Evolutionary conservation across 176 grass and related monocot species (phyloP), one percentile per base, ranked within the genome.

Genomic region (Canna indica): DNA sequence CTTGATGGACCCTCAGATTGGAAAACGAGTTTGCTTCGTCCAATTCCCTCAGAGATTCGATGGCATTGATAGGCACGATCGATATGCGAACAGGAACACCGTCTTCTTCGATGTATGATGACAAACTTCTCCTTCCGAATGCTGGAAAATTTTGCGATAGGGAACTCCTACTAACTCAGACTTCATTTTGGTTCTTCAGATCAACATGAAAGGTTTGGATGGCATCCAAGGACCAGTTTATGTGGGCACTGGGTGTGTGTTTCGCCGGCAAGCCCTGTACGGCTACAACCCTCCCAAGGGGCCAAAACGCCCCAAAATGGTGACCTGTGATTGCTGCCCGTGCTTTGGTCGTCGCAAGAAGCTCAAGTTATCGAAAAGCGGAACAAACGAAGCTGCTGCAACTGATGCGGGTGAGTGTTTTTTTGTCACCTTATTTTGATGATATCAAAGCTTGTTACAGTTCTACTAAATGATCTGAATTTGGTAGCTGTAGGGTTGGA

Each of bases 31-130:
- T 28, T 99, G 94, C 82, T 99, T 88, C 2, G 94, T 99, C 4
- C 94, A 99, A 81, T 99, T 99, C 79, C 94, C 94, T n/a, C 90
- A 99, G 68, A 85, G 94, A 79, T 99, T 99, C 62, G 94, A 99
- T 69, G 94, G 94, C 85, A 99, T 99, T 38, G 94, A 99, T 71
- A 48, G 2, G 11, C 74, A 99, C 47, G 94, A 99, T 26, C 78
- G 94, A 82, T 99, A 93, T 67, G 94, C 94, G 29, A 99, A 99
- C 77, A 70, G 94, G 77, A 99, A 99, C 69, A 99, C 94, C 6
- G 94, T 99, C 53, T 99, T 99, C 87, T 99, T 99, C 39, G 94
- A 99, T 64, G 94, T 99, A 80, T 83, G 82, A 16, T 26, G 12
- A 5, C 74, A 48, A 0, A 39, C 6, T 44, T 60, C 18, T n/a